Evolutionary conservation across 345 rosid genomes (phyloP).

Genomic region (Crucihimalaya himalaica): DNA sequence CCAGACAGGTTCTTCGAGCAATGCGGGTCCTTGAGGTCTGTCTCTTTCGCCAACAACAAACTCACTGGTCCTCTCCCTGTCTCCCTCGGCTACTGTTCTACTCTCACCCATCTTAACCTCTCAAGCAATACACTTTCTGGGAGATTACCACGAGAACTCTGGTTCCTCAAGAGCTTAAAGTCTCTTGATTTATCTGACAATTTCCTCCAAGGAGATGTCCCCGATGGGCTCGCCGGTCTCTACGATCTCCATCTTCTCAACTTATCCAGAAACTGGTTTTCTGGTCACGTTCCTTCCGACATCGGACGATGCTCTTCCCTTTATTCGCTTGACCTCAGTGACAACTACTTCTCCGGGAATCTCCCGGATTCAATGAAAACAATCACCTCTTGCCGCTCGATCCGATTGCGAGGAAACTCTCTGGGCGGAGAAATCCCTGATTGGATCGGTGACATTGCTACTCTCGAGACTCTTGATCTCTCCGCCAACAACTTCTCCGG

Average conservation of each 20-base stretch:
- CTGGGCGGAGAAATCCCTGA: conserved; percentile 62
- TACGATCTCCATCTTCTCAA: conserved; percentile 56
- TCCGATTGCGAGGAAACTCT: conserved; percentile 59
- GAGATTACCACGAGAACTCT: conserved; percentile 55
- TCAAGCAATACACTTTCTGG: conserved; percentile 79
- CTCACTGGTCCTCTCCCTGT: conserved; percentile 70
- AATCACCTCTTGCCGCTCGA: conserved; percentile 49
- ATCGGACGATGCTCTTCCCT: conserved; percentile 64
- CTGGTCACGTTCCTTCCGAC: conserved; percentile 63
- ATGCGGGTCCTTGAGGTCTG: conserved; percentile 68
- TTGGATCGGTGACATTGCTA: conserved; percentile 71
- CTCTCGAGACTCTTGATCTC: conserved; percentile 76
- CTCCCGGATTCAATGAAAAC: conserved; percentile 69
- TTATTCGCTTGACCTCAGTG: conserved; percentile 60
- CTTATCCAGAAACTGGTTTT: conserved; percentile 58
- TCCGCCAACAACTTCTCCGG: conserved; percentile 70
- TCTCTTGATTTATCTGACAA: conserved; percentile 72
- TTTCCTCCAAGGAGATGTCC: conserved; percentile 63
- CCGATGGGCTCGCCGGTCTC: conserved; percentile 56
- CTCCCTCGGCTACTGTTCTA: conserved; percentile 62
- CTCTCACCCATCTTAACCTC: conserved; percentile 57
- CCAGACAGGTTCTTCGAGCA: conserved; percentile 71
- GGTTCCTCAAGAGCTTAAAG: conserved; percentile 62
- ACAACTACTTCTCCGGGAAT: conserved; percentile 63
- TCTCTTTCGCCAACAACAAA: conserved; percentile 69